These are phyloP conservation scores for Saturnispora gosingensis DNA, from an alignment of 805 yeast species.

Conservation along the genomic window DNA sequence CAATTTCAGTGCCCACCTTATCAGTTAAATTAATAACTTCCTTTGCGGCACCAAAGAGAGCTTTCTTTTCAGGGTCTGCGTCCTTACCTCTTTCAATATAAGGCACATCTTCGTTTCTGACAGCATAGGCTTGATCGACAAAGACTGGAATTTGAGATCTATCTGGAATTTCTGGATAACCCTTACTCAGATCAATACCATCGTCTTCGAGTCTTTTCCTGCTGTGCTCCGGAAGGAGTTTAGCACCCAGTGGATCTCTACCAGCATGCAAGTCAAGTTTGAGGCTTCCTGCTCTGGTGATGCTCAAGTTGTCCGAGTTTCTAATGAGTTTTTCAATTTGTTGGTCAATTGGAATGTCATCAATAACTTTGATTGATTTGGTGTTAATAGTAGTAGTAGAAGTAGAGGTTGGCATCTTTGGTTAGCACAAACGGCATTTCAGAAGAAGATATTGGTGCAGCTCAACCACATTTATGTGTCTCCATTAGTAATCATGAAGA, in stretches of 20 bases:
- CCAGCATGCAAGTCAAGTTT: background rate
- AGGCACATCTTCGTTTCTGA: no score
- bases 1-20: no score
- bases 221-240: no score
- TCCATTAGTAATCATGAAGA: no score
- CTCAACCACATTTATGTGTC: no score
- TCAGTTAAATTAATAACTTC: no score
- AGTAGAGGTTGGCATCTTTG: no score
- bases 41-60: no score
- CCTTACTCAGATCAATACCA: slow-evolving; percentile 29
- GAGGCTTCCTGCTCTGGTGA: slow-evolving; percentile 1
- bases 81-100: no score
- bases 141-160: slow-evolving; percentile 27
- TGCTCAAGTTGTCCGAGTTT: slow-evolving; percentile 3
- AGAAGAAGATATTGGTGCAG: no score
- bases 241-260: slow-evolving; percentile 14
- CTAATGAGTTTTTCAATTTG: slow-evolving; percentile 10
- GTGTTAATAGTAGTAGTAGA: background rate
- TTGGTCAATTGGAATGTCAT: slow-evolving; percentile 10
- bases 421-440: no score
- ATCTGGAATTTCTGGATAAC: slow-evolving; percentile 32
- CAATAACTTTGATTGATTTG: background rate
- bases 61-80: no score
- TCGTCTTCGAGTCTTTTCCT: slow-evolving; percentile 27
- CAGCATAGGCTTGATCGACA: slow-evolving; percentile 14